Percentiles rank a stretch among this genome's conserved stretches.
Conservation (phyloP, 345 rosid genomes). For the Moricandia moricandioides region DNA sequence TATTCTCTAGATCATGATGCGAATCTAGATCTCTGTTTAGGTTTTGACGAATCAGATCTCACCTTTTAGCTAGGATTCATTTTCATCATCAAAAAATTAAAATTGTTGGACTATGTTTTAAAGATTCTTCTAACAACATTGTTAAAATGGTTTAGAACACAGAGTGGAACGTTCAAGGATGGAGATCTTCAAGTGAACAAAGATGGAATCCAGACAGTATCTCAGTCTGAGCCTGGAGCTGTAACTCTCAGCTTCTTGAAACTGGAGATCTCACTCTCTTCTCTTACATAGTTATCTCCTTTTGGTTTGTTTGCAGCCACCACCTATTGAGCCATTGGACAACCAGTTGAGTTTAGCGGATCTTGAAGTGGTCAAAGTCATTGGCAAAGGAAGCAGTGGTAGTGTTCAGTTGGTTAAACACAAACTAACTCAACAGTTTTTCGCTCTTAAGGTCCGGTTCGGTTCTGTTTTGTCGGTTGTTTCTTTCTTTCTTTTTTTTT, state of each 20-base stretch:
- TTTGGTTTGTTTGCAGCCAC: conserved; percentile 47
- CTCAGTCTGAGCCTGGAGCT: conserved; percentile 50
- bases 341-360: conserved; percentile 70
- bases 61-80: background rate
- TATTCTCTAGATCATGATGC: conserved; percentile 1
- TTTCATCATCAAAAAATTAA: background rate
- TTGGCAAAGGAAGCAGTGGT: conserved; percentile 94
- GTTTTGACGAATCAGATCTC: background rate
- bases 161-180: conserved; percentile 82
- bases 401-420: conserved; percentile 91
- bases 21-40: background rate
- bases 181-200: conserved; percentile 92
- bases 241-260: conserved; percentile 37
- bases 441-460: conserved; percentile 98
- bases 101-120: background rate
- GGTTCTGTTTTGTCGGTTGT: background rate
- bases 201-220: conserved; percentile 78
- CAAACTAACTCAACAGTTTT: conserved; percentile 85
- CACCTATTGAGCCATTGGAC: conserved; percentile 64
- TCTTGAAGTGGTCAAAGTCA: conserved; percentile 73
- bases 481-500: conserved; percentile 4
- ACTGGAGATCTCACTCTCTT: conserved; percentile 2
- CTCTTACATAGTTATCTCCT: background rate
- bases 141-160: conserved; percentile 47
- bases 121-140: background rate